Evolutionary conservation across 148 eudicot genomes (phyloP).

Genomic region (Spergularia bocconei): DNA sequence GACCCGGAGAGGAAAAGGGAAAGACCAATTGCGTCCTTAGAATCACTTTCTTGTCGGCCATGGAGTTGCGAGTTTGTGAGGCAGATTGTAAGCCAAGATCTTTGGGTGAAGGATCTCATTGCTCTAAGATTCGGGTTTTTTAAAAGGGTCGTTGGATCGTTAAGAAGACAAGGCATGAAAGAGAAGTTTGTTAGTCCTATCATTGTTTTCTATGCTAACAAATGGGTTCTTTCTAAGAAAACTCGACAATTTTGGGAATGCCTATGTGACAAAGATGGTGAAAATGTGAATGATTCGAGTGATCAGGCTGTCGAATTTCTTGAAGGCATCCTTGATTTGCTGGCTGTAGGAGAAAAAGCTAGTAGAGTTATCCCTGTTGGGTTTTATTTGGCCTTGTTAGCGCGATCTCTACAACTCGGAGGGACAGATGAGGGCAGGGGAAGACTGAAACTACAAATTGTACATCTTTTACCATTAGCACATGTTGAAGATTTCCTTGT

Average conservation of each 20-base stretch:
- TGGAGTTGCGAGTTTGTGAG: conserved; percentile 52
- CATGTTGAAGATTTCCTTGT: conserved; percentile 66
- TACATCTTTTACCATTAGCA: conserved; percentile 54
- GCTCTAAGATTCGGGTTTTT: conserved; percentile 69
- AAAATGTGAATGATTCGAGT: conserved; percentile 14
- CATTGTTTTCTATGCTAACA: conserved; percentile 67
- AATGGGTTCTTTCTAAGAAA: conserved; percentile 66
- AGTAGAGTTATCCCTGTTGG: conserved; percentile 65
- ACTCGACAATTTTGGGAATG: conserved; percentile 49
- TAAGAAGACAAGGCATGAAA: conserved; percentile 88
- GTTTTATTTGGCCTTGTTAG: conserved; percentile 70
- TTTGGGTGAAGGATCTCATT: conserved; percentile 84
- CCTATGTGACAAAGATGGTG: conserved; percentile 30
- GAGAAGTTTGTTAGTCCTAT: conserved; percentile 64
- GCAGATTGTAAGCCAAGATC: conserved; percentile 49
- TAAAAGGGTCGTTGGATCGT: conserved; percentile 65
- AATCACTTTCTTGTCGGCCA: conserved; percentile 48
- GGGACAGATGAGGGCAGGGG: conserved; percentile 28
- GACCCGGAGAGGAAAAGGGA: conserved; percentile 83
- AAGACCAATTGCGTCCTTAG: conserved; percentile 46
- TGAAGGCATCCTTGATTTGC: conserved; percentile 56
- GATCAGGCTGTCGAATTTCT: conserved; percentile 30
- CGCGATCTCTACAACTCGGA: conserved; percentile 51
- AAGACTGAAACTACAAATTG: conserved; percentile 58
- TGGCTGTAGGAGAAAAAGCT: conserved; percentile 50